These are phyloP conservation scores for Exophiala sp. DNA, from an alignment of 2,329 filamentous ascomycete genomes.

Conservation along the genomic window DNA sequence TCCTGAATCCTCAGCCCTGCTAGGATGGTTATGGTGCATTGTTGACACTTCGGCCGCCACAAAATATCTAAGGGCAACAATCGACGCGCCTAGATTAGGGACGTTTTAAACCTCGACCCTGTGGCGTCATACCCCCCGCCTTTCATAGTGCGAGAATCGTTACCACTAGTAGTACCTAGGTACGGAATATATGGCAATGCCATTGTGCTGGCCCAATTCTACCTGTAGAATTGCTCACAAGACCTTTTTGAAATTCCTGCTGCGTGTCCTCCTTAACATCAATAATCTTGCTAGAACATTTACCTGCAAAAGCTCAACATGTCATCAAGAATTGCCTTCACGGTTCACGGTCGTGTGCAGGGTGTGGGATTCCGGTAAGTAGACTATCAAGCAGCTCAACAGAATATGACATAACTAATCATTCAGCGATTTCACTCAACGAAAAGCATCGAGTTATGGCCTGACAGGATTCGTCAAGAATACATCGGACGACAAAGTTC, in stretches of 20 bases:
- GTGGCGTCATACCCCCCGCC: slow-evolving; percentile 1
- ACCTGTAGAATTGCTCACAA: too few relatives aligned
- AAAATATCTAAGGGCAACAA: background rate
- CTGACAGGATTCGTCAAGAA: slow-evolving; percentile 51
- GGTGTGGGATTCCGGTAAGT: slow-evolving; percentile 29
- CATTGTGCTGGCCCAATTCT: too few relatives aligned
- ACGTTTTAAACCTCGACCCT: background rate
- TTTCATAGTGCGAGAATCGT: too few relatives aligned
- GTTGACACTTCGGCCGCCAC: too few relatives aligned
- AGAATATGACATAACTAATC: slow-evolving; percentile 1
- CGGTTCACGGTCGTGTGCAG: slow-evolving; percentile 27
- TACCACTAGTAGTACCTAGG: too few relatives aligned
- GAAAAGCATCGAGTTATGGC: slow-evolving; percentile 40
- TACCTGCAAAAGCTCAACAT: slow-evolving; percentile 5
- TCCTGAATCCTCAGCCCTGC: too few relatives aligned
- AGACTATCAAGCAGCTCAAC: background rate
- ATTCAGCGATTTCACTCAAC: slow-evolving; percentile 41
- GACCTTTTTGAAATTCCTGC: too few relatives aligned
- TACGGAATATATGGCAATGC: too few relatives aligned
- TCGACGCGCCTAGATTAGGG: background rate
- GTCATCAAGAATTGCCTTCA: slow-evolving; percentile 26
- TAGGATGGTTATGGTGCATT: too few relatives aligned
- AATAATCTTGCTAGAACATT: too few relatives aligned
- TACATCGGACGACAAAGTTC: slow-evolving; percentile 44
- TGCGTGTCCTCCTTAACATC: too few relatives aligned